These are phyloP conservation scores for Raffaelea deltoideospora DNA, from an alignment of 2,329 filamentous ascomycete species.

Conservation along the genomic window DNA sequence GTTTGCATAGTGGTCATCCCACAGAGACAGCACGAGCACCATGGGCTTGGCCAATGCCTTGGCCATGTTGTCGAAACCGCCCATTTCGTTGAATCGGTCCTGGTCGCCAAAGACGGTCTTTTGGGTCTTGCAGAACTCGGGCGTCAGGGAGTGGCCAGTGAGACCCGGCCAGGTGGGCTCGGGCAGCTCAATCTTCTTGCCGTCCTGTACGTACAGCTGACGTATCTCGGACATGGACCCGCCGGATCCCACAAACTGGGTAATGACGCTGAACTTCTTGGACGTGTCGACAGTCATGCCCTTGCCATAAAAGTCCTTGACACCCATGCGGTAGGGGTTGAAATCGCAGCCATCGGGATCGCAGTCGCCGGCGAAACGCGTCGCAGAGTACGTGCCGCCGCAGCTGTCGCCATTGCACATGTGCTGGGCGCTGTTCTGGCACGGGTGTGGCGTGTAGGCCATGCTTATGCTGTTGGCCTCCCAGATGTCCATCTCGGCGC, in stretches of 20 bases:
- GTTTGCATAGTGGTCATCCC: constrained; percentile 45
- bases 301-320: constrained; percentile 35
- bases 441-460: constrained; percentile 44
- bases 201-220: constrained; percentile 46
- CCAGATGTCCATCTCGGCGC: too few relatives aligned
- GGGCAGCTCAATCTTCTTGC: constrained; percentile 32
- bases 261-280: constrained; percentile 44
- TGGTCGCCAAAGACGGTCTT: constrained; percentile 37
- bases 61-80: constrained; percentile 39
- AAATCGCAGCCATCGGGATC: constrained; percentile 52
- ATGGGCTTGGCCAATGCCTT: constrained; percentile 37
- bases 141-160: constrained; percentile 27
- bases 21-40: constrained; percentile 46
- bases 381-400: constrained; percentile 29
- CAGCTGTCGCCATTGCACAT: constrained; percentile 26
- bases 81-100: constrained; percentile 32
- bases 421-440: constrained; percentile 26
- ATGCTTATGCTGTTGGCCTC: too few relatives aligned
- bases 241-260: constrained; percentile 43
- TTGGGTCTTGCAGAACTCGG: constrained; percentile 37
- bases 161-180: constrained; percentile 21
- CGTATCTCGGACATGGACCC: constrained; percentile 37
- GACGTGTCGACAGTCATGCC: constrained; percentile 41
- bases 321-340: constrained; percentile 49
- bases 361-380: constrained; percentile 31